These are phyloP conservation scores for Xylaria sp. DNA, from an alignment of 2,329 filamentous ascomycete species.

Conservation along the genomic window DNA sequence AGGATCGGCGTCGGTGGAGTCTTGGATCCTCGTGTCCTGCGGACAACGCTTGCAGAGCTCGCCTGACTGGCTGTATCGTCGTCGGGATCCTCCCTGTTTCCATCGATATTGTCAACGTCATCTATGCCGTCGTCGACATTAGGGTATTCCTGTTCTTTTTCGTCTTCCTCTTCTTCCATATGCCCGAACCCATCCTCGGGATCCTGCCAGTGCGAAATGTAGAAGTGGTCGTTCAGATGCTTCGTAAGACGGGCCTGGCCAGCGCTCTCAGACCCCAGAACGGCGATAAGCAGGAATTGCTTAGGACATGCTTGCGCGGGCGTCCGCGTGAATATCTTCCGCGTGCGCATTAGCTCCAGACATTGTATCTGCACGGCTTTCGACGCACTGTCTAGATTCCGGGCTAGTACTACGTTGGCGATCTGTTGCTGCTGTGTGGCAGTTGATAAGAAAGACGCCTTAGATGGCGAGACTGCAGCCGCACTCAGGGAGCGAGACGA, in stretches of 20 bases:
- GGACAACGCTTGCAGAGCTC: slow-evolving; percentile 56
- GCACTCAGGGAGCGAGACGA: slow-evolving; percentile 16
- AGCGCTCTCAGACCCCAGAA: slow-evolving; percentile 59
- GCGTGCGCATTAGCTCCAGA: slow-evolving; percentile 80
- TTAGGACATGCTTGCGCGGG: slow-evolving; percentile 79
- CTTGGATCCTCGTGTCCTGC: slow-evolving; percentile 33
- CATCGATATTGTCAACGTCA: neutral
- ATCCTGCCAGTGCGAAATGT: slow-evolving; percentile 87
- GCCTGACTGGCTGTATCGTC: slow-evolving; percentile 26
- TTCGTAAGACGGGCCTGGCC: slow-evolving; percentile 61
- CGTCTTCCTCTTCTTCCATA: slow-evolving; percentile 68
- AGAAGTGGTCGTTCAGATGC: slow-evolving; percentile 83
- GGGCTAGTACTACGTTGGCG: slow-evolving; percentile 84
- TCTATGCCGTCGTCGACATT: neutral
- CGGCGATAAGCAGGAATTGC: slow-evolving; percentile 81
- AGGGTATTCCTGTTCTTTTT: slow-evolving; percentile 9
- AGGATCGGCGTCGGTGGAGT: slow-evolving; percentile 26
- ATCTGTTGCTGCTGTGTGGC: slow-evolving; percentile 56
- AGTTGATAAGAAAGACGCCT: slow-evolving; percentile 9
- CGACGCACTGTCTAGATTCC: slow-evolving; percentile 79
- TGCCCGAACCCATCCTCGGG: slow-evolving; percentile 77
- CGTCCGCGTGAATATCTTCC: slow-evolving; percentile 79
- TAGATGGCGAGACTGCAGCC: slow-evolving; percentile 16
- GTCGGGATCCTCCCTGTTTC: slow-evolving; percentile 1
- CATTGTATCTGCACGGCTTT: slow-evolving; percentile 84